phyloP scores from a whole-genome alignment of 306 rosid species.

The Vigna mungo region DNA sequence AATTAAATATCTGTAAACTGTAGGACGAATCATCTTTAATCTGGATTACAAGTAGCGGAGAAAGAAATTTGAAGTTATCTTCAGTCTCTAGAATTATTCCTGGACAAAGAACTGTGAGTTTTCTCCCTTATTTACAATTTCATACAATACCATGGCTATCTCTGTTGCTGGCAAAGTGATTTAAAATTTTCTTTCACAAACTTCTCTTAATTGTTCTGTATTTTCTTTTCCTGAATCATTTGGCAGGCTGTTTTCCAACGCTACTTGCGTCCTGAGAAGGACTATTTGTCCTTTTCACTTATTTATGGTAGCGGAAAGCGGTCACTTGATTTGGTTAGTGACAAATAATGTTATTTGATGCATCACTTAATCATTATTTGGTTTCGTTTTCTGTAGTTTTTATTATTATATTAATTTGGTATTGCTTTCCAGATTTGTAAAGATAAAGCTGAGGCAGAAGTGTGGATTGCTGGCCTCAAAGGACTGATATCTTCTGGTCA shows the following conservation, averaged over 20 bases:
- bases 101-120: constrained; percentile 98
- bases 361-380: constrained; percentile 9
- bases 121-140: constrained; percentile 38
- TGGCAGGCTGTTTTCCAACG: constrained; percentile 91
- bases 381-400: constrained; percentile 25
- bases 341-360: constrained; percentile 38
- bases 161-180: constrained; percentile 28
- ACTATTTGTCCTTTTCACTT: constrained; percentile 91
- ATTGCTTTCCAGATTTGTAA: constrained; percentile 78
- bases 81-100: constrained; percentile 89
- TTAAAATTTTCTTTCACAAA: constrained; percentile 35
- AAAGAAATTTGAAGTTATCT: constrained; percentile 83
- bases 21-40: constrained; percentile 89
- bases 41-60: constrained; percentile 89
- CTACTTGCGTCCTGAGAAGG: constrained; percentile 87
- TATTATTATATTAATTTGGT: constrained; percentile 10
- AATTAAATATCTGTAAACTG: constrained; percentile 39
- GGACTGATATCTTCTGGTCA: constrained; percentile 81
- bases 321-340: constrained; percentile 91
- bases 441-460: constrained; percentile 96
- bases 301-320: constrained; percentile 89
- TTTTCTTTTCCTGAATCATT: constrained; percentile 39
- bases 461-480: constrained; percentile 95
- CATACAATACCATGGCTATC: constrained; percentile 28
- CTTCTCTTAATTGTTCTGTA: constrained; percentile 29